Base-by-base conservation (phyloP, 78 protist species). In the Dictyostelium intermedium region DNA sequence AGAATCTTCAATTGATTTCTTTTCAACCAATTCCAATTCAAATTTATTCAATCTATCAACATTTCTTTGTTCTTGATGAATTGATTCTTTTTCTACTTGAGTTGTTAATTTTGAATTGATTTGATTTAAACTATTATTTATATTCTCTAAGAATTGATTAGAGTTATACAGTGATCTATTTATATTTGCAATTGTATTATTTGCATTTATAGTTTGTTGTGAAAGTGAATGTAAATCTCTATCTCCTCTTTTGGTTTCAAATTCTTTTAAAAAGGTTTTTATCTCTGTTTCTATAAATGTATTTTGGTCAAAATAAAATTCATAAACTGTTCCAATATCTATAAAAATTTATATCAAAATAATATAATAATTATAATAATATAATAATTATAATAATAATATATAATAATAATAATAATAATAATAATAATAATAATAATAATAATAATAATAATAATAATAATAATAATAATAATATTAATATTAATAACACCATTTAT, bases 221-320 rank as follows among this genome's bases (percentile, higher is more conserved):
- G 81, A 34, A 18, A 79, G 9, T 56, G 92, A 30, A 53, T 34
- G 1, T n/a, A 85, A 76, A 76, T 85, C 92, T 76, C 92, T 76
- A 76, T 85, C 92, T 5, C 74, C 92, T 60, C 92, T 32, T 25
- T 76, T 76, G 13, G 35, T 14, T 39, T 85, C 84, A 85, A 63
- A 85, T 37, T 85, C 92, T 14, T 25, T 50, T 56, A 85, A n/a
- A 85, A 87, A 87, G 25, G 84, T 61, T 45, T 87, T 87, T 7
- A 87, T 63, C 27, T 87, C 92, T 32, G 76, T 43, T 39, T 87
- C 92, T 61, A 87, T 27, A 78, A 87, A 87, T 14, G 34, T 35
- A 34, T 78, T 87, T 50, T 87, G 92, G 41, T 87, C 92, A 78
- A 87, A 87, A 78, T 78, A 87, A 34, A 78, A 87, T 3, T 87